Conservation (phyloP, 371 early-diverging fungal genomes). For the Mucor mucedo region DNA sequence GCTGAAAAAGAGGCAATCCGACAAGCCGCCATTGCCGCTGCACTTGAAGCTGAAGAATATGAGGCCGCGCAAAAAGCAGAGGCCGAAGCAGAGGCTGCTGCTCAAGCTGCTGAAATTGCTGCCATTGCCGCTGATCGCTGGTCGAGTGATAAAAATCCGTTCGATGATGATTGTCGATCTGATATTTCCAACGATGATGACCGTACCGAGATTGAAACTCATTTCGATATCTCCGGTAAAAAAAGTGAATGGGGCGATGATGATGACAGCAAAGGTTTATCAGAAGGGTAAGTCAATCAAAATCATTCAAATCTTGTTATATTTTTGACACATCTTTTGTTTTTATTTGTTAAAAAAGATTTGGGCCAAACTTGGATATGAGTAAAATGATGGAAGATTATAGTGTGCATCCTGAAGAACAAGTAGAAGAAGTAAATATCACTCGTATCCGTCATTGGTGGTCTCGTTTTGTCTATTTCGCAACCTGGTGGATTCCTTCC, state of each 20-base stretch:
- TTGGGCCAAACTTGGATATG: slow-evolving; percentile 51
- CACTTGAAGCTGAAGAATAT: slow-evolving; percentile 36
- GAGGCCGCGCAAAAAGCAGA: slow-evolving; percentile 28
- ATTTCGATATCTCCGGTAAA: slow-evolving; percentile 26
- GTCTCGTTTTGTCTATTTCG: slow-evolving; percentile 69
- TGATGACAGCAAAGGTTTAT: slow-evolving; percentile 34
- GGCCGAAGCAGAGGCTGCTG: slow-evolving; percentile 50
- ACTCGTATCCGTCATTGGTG: slow-evolving; percentile 69
- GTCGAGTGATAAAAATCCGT: slow-evolving; percentile 33
- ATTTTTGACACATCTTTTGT: not conserved
- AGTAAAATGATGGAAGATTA: slow-evolving; percentile 53
- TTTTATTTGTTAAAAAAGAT: slow-evolving; percentile 14
- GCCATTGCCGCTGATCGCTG: slow-evolving; percentile 29
- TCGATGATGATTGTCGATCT: slow-evolving; percentile 42
- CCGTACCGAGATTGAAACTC: slow-evolving; percentile 32
- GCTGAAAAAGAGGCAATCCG: slow-evolving; percentile 40
- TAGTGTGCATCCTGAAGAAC: slow-evolving; percentile 36
- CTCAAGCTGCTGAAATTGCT: slow-evolving; percentile 39
- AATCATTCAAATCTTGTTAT: not conserved
- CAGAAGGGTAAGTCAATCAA: slow-evolving; percentile 29
- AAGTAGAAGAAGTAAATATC: slow-evolving; percentile 58
- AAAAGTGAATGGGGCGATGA: slow-evolving; percentile 44
- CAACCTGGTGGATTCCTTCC: slow-evolving; percentile 83
- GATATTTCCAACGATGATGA: slow-evolving; percentile 45
- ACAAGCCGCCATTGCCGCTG: slow-evolving; percentile 38